Evolutionary conservation across 1,284 basidiomycete genomes (phyloP), one percentile per base, ranked within the genome.

Genomic region (Paramarasmius palmivorus): DNA sequence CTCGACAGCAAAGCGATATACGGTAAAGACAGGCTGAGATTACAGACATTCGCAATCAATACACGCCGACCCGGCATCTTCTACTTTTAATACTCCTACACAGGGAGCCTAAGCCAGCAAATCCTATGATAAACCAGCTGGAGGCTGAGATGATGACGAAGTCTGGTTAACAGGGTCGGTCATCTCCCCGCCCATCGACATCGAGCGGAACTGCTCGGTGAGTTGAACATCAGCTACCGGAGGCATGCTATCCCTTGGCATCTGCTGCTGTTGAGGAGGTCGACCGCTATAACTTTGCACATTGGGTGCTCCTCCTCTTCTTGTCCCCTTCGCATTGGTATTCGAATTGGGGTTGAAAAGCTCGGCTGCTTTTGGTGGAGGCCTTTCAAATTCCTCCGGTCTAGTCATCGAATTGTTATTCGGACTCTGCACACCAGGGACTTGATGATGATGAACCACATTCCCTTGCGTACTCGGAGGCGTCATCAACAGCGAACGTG

Each of bases 271-370:
- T 52, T 52, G 26, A 32, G 23, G 15, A 32, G 47, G 14, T 12
- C 22, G 23, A 32, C 29, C 29, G 12, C 29, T 32, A 32, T 32
- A 12, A 32, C 12, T 32, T 14, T 32, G 50, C 42, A 63, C 19
- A 29, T 46, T 46, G 23, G 5, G 3, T 32, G 44, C 25, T 46
- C 44, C 29, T n/a, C 44, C 44, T 17, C 44, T 23, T 46, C 32
- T 46, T 29, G 39, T 10, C 39, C 3, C 39, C 10, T 22, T 22
- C 4, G 25, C 10, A 8, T 29, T 26, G 8, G 44, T n/a, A n/a
- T n/a, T n/a, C n/a, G n/a, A 12, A 8, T 83, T 86, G 3, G 82
- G 79, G 52, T 82, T 83, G 54, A 76, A 79, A 37, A 80, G 64
- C 60, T 86, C 85, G n/a, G 71, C 68, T 39, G 70, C 68, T 61